Evolutionary conservation across 306 rosid species (phyloP).

Genomic region (Inga leiocalycina): DNA sequence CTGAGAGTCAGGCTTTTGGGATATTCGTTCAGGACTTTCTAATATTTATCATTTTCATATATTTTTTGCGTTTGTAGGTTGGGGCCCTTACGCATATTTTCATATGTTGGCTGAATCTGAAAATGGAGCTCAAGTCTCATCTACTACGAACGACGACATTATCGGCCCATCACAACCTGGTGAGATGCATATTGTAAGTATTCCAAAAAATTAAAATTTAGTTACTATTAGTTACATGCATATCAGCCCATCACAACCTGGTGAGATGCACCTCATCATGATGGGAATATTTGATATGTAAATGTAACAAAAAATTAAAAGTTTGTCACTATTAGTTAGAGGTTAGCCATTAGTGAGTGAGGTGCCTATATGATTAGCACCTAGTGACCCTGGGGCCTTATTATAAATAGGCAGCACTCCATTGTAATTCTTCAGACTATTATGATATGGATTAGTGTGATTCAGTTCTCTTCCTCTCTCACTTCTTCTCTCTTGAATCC

Average conservation of each 20-base stretch:
- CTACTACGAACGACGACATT: conserved; percentile 27
- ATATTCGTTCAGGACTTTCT: neutral
- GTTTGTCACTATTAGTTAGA: too few species aligned
- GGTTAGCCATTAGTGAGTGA: too few species aligned
- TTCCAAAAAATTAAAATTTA: conserved; percentile 17
- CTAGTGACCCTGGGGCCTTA: too few species aligned
- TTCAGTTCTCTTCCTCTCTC: too few species aligned
- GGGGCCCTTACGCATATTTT: conserved; percentile 91
- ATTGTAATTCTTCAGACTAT: too few species aligned
- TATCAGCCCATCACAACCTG: conserved; percentile 32
- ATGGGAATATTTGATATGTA: conserved; percentile 6
- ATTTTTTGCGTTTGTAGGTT: conserved; percentile 49
- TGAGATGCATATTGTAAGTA: conserved; percentile 50
- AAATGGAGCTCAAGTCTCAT: conserved; percentile 36
- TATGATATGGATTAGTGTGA: too few species aligned
- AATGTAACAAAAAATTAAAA: too few species aligned
- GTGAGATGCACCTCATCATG: conserved; percentile 53
- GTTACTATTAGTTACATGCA: too few species aligned
- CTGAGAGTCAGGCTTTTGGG: neutral
- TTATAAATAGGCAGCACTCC: too few species aligned
- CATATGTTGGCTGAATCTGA: conserved; percentile 68
- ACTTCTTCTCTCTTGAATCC: too few species aligned
- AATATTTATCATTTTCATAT: neutral
- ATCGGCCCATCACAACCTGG: conserved; percentile 35
- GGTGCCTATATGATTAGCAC: too few species aligned